Base-by-base conservation (phyloP, 805 yeast genomes). In the Candida boidinii region DNA sequence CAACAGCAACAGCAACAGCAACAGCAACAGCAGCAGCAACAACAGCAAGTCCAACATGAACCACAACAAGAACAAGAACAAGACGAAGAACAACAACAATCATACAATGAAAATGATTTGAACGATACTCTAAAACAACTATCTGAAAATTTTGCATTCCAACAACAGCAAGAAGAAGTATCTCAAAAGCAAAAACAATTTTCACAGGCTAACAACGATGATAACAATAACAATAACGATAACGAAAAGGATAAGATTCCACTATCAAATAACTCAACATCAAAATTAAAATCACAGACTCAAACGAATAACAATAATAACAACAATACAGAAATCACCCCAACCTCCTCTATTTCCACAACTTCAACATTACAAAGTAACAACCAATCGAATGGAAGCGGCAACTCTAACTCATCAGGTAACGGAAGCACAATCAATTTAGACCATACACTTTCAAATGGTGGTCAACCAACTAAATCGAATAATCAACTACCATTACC, bases 311-410 rank as follows among this genome's bases (percentile, higher is more conserved):
- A n/a, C n/a, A n/a, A n/a, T n/a, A n/a, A n/a, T n/a, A n/a, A n/a
- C n/a, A n/a, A n/a, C n/a, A n/a, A n/a, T n/a, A n/a, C n/a, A n/a
- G n/a, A 33, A 18, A 48, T 53, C 7, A 53, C 56, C 0, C 59
- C 59, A 13, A 50, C 52, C 4, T 51, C 56, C 5, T 46, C 56
- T 1, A 45, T 50, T 8, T 51, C 58, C 1, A 51, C 58, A 9
- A 30, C 34, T 9, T 33, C 37, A 6, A 36, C 39, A 3, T 26
- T 33, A 19, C 34, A 36, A 16, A 33, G 34, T 11, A 22, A n/a
- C n/a, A n/a, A n/a, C n/a, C n/a, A n/a, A n/a, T n/a, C n/a, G 30
- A 11, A 29, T 28, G 7, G n/a, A 16, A 9, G 14, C 34, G 3
- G 9, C 11, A 11, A 15, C 7, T 15, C 22, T 5, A 26, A 18